Evolutionary conservation across 1,284 basidiomycete species (phyloP), one percentile per base, ranked within the genome.

Genomic region (Phenoliferia sp.): DNA sequence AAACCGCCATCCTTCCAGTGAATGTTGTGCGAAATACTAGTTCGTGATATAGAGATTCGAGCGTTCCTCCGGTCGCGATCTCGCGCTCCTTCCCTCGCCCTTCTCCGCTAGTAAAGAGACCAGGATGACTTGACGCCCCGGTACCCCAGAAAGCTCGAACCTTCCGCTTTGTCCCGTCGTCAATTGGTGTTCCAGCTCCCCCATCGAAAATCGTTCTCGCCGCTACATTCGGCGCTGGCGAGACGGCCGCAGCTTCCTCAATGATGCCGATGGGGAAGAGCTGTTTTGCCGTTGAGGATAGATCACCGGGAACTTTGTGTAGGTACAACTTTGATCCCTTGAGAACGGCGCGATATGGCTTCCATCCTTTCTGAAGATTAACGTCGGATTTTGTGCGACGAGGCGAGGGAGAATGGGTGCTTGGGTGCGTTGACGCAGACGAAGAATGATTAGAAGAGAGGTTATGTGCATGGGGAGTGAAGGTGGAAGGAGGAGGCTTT

Each of bases 281-380:
- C 22, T 88, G 87, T 75, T 86, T 88, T 60, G 90, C 82, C 2
- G 48, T 61, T 4, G 58, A 26, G 5, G 44, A n/a, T 28, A 65
- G 48, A 35, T 65, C 90, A 44, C 83, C 81, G 0, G 90, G 88
- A 0, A 88, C 85, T 75, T 92, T 92, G 77, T 89, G 90, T 73
- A 92, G 88, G 77, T 88, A 87, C 62, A 92, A 74, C 77, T 92
- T 92, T 17, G 87, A 85, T 3, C 90, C 90, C 74, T 89, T 88
- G 26, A 92, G 79, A 69, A 90, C 86, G 48, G 88, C 82, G 79
- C 91, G 91, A 80, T 85, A 90, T 7, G 89, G 85, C 77, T 92
- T 92, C 89, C 90, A 92, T 0, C 85, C 85, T 75, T 88, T 90
- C 0, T 83, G 78, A 3, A 85, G 78, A 29, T 78, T 71, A 17